Conservation (phyloP, 1,284 basidiomycete genomes). For the Fomes fomentarius region DNA sequence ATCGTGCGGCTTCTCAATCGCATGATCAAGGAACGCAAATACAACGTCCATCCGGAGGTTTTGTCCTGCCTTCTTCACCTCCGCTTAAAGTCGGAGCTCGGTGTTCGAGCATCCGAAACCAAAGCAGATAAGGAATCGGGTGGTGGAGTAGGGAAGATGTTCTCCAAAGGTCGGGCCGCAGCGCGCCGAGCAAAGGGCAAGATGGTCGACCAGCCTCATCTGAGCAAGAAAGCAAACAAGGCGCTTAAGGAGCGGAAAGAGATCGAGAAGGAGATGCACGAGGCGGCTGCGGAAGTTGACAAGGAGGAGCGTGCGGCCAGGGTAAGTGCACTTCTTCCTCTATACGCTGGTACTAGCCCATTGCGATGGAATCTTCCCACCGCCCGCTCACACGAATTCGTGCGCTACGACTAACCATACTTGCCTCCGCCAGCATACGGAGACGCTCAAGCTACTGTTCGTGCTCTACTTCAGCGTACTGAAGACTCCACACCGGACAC, state of each 20-base stretch:
- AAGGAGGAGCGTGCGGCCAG: conserved; percentile 86
- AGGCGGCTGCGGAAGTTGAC: conserved; percentile 95
- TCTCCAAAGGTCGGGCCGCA: conserved; percentile 54
- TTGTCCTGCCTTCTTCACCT: conserved; percentile 86
- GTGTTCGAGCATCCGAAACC: conserved; percentile 74
- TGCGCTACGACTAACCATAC: conserved; percentile 10
- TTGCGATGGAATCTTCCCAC: conserved; percentile 19
- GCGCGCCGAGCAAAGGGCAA: conserved; percentile 58
- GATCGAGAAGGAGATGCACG: conserved; percentile 87
- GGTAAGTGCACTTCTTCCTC: conserved; percentile 45
- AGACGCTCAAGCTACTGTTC: conserved; percentile 97
- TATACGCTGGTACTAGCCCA: conserved; percentile 11
- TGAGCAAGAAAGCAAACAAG: conserved; percentile 89
- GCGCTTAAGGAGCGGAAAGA: conserved; percentile 82
- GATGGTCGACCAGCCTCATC: conserved; percentile 64
- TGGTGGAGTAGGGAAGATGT: conserved; percentile 32
- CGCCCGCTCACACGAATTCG: conserved; percentile 10
- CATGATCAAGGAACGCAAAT: conserved; percentile 95
- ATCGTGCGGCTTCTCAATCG: conserved; percentile 90
- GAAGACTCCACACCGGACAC: conserved; percentile 84
- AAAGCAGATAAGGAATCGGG: conserved; percentile 57
- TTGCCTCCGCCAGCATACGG: conserved; percentile 76
- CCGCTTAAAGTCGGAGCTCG: conserved; percentile 88
- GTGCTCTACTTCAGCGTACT: conserved; percentile 97
- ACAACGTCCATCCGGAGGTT: conserved; percentile 89